These are phyloP conservation scores for Candida fluviatilis DNA, from an alignment of 805 yeast species.

Conservation along the genomic window DNA sequence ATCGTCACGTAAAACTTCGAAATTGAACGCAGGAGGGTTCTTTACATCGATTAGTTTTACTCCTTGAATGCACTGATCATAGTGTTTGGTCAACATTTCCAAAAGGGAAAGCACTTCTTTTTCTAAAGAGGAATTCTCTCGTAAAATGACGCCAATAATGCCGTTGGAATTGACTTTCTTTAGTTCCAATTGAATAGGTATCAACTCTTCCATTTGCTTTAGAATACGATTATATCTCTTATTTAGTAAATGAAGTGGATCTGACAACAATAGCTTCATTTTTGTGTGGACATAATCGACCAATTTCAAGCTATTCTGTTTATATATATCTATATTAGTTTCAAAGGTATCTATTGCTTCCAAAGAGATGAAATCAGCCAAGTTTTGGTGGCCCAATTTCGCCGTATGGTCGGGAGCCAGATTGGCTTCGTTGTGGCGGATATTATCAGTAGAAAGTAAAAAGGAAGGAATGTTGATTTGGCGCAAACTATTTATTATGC, in stretches of 20 bases:
- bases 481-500: conserved; percentile 19
- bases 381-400: conserved; percentile 7
- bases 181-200: conserved; percentile 14
- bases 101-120: conserved; percentile 66
- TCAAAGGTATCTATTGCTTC: conserved; percentile 26
- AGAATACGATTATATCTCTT: conserved; percentile 12
- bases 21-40: conserved; percentile 20
- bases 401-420: too few relatives aligned
- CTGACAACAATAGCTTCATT: conserved; percentile 13
- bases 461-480: conserved; percentile 26
- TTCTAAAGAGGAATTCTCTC: conserved; percentile 50
- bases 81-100: conserved; percentile 73
- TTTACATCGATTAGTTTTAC: conserved; percentile 24
- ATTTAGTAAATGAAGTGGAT: conserved; percentile 11
- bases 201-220: conserved; percentile 16
- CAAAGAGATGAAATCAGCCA: conserved; percentile 31
- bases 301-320: conserved; percentile 19
- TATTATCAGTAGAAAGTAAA: conserved; percentile 6
- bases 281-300: conserved; percentile 13
- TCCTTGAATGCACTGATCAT: conserved; percentile 68
- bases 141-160: conserved; percentile 19
- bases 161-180: conserved; percentile 14
- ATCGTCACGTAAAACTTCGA: conserved; percentile 49
- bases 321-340: conserved; percentile 23
- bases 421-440: too few relatives aligned